phyloP scores from a whole-genome alignment of 2,329 filamentous ascomycete genomes.

The Aspergillus glaucus region DNA sequence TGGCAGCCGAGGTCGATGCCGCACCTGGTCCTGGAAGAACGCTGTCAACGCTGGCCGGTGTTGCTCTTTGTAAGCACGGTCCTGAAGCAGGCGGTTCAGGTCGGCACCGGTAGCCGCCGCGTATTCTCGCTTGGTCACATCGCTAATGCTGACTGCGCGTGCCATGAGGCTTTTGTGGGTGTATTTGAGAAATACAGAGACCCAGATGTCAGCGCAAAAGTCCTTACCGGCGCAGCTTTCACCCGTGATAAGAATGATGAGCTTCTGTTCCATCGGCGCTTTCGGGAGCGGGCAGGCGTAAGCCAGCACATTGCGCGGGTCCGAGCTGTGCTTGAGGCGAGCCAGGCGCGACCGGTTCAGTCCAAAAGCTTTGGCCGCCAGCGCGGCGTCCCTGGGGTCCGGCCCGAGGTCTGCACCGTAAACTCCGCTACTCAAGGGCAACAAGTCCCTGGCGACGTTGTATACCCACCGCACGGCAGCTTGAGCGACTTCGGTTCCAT shows the following conservation, averaged over 20 bases:
- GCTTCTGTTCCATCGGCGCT: constrained; percentile 29
- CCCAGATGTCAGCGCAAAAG: constrained; percentile 52
- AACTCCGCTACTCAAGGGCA: constrained; percentile 46
- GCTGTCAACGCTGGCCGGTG: constrained; percentile 48
- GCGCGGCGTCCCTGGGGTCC: constrained; percentile 49
- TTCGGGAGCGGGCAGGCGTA: constrained; percentile 52
- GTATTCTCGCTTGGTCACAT: constrained; percentile 53
- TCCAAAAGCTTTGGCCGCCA: constrained; percentile 54
- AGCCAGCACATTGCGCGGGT: constrained; percentile 48
- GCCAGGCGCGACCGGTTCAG: constrained; percentile 46
- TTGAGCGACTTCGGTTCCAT: constrained; percentile 38
- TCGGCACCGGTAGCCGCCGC: constrained; percentile 46
- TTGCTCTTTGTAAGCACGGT: constrained; percentile 58
- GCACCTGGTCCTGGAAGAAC: constrained; percentile 47
- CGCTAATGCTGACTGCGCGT: constrained; percentile 50
- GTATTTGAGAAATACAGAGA: constrained; percentile 29
- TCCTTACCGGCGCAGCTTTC: constrained; percentile 54
- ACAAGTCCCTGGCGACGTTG: constrained; percentile 39
- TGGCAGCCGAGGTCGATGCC: constrained; percentile 40
- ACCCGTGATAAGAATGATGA: constrained; percentile 52
- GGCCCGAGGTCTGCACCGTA: constrained; percentile 60
- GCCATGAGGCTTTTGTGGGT: constrained; percentile 26
- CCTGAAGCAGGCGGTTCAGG: constrained; percentile 41
- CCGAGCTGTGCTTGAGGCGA: constrained; percentile 45
- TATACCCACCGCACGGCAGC: constrained; percentile 52